A percentile compares a stretch with the other conserved stretches of the same genome.
Conservation (phyloP, 139 green algal genomes). For the Micractinium sp. region DNA sequence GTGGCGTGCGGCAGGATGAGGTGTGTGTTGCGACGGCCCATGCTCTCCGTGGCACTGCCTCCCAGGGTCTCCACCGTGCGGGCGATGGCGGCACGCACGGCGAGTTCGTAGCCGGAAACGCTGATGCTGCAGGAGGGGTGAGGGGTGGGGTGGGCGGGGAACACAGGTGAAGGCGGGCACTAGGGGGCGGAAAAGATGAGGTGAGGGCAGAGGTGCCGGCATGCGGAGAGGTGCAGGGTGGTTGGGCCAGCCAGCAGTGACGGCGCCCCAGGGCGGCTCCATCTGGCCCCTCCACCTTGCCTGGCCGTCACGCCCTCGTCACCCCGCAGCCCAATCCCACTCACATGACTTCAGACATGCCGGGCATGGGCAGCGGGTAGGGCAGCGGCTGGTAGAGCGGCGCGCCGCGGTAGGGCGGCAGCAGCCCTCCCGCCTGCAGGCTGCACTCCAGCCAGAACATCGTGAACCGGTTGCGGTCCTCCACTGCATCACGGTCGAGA, state of each 20-base stretch:
- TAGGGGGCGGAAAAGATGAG: neutral
- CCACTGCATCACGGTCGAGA: slow-evolving; percentile 25
- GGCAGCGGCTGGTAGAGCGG: slow-evolving; percentile 49
- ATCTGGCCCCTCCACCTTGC: neutral
- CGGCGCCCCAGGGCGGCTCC: no score
- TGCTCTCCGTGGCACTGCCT: slow-evolving; percentile 26
- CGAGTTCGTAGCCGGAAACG: slow-evolving; percentile 33
- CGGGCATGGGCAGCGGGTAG: slow-evolving; percentile 44
- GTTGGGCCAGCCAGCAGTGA: no score
- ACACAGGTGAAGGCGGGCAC: neutral
- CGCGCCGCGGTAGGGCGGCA: slow-evolving; percentile 14
- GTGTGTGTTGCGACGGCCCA: slow-evolving; percentile 56
- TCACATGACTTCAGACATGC: slow-evolving; percentile 42
- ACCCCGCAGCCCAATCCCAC: neutral
- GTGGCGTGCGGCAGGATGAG: slow-evolving; percentile 43
- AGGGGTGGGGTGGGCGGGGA: neutral
- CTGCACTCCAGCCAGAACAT: slow-evolving; percentile 55
- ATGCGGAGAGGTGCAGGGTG: no score
- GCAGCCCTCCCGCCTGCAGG: slow-evolving; percentile 4
- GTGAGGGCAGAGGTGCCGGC: neutral
- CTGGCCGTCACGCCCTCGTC: neutral
- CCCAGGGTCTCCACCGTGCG: slow-evolving; percentile 49
- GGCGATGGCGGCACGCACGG: slow-evolving; percentile 34
- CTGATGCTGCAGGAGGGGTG: slow-evolving; percentile 6
- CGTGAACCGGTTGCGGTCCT: slow-evolving; percentile 51